phyloP scores from a whole-genome alignment of 805 yeast genomes.

The Isabelozyma rhagii region DNA sequence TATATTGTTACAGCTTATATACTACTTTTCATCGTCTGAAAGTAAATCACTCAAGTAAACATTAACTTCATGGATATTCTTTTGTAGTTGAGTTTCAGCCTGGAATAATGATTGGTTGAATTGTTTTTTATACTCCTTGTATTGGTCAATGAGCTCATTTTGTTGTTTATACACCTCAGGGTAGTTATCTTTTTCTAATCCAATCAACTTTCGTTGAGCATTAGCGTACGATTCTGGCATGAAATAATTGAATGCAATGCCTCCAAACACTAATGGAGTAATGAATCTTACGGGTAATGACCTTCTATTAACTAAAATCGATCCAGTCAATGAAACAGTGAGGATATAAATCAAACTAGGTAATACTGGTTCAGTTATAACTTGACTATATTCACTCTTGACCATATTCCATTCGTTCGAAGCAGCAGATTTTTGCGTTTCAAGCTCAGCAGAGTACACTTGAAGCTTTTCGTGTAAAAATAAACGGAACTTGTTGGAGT shows the following conservation, averaged over 20 bases:
- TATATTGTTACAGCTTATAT: background rate
- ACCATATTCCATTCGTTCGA: conserved; percentile 38
- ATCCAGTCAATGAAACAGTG: conserved; percentile 55
- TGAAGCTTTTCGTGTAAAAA: conserved; percentile 36
- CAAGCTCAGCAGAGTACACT: conserved; percentile 39
- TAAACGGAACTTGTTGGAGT: conserved; percentile 37
- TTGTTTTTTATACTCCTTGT: conserved; percentile 7
- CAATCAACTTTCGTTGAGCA: conserved; percentile 18
- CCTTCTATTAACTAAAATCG: conserved; percentile 49
- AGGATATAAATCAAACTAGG: conserved; percentile 55
- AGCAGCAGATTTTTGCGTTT: conserved; percentile 46
- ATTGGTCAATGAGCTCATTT: conserved; percentile 9
- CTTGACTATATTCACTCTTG: conserved; percentile 23
- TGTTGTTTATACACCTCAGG: conserved; percentile 33
- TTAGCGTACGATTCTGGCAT: conserved; percentile 50
- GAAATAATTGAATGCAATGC: conserved; percentile 40
- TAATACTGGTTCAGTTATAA: conserved; percentile 51
- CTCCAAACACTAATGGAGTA: conserved; percentile 50
- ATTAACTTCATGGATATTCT: conserved; percentile 25
- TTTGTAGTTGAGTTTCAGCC: conserved; percentile 14
- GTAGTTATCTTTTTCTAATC: conserved; percentile 22
- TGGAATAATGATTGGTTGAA: conserved; percentile 7
- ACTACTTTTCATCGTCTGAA: conserved; percentile 3
- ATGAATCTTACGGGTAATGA: conserved; percentile 48
- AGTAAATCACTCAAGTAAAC: conserved; percentile 10